Percentiles rank a stretch among this genome's conserved stretches.
phyloP scores from a whole-genome alignment of 352 stramenopile species.

The Globisporangium abappressorium region DNA sequence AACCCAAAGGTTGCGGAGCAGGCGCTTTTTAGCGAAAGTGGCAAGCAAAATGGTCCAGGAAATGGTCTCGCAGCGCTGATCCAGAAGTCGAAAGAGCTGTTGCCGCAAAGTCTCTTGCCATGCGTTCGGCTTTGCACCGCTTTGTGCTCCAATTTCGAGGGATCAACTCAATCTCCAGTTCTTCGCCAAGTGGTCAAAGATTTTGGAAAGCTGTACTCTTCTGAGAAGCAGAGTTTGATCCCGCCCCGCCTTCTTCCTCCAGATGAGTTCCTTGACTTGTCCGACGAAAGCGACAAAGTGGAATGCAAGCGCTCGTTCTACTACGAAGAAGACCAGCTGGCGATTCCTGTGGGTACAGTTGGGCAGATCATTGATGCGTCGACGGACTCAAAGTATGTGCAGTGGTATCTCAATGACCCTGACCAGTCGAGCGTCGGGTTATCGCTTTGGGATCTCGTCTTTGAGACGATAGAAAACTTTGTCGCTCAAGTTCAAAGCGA shows the following conservation, averaged over 20 bases:
- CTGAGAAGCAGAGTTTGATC: neutral
- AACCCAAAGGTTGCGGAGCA: conserved; percentile 37
- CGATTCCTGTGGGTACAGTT: conserved; percentile 40
- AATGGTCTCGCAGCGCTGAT: conserved; percentile 25
- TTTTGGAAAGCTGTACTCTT: conserved; percentile 31
- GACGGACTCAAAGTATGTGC: conserved; percentile 32
- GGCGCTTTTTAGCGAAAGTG: conserved; percentile 18
- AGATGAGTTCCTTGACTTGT: conserved; percentile 41
- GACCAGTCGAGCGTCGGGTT: conserved; percentile 1
- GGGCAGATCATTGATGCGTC: conserved; percentile 23
- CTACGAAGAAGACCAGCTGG: conserved; percentile 45
- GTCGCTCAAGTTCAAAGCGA: conserved; percentile 38
- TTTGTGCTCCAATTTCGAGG: conserved; percentile 37
- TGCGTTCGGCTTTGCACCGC: conserved; percentile 50
- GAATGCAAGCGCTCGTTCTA: conserved; percentile 51
- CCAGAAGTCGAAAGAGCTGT: conserved; percentile 27
- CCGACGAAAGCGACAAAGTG: conserved; percentile 21
- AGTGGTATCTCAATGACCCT: conserved; percentile 35
- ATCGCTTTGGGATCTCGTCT: conserved; percentile 51
- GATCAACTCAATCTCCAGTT: conserved; percentile 23
- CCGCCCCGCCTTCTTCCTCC: conserved; percentile 32
- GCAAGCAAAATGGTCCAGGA: neutral
- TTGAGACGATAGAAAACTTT: conserved; percentile 35
- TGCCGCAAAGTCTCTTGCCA: conserved; percentile 42
- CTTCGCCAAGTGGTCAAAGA: conserved; percentile 53